Percentiles rank a stretch among this genome's conserved stretches.
Evolutionary conservation across 306 rosid genomes (phyloP).

Genomic region (Senna tora): DNA sequence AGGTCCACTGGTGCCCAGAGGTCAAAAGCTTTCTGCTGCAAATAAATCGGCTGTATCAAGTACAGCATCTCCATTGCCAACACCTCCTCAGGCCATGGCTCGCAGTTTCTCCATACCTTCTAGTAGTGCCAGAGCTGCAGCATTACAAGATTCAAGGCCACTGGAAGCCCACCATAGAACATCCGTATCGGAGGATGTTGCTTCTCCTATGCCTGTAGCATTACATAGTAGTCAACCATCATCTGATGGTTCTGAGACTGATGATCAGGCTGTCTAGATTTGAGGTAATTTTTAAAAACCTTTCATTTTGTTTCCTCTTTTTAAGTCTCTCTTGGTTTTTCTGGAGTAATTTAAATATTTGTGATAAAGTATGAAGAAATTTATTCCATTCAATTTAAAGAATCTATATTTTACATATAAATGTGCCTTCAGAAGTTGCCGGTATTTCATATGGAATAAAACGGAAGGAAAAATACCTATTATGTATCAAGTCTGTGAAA

Average conservation of each 20-base stretch:
- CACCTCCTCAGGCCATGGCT: conserved; percentile 68
- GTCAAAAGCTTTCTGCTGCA: conserved; percentile 56
- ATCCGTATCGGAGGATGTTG: conserved; percentile 45
- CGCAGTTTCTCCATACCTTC: conserved; percentile 95
- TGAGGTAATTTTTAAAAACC: conserved; percentile 65
- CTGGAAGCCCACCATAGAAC: conserved; percentile 52
- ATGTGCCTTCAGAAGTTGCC: conserved; percentile 16
- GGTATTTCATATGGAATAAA: conserved; percentile 34
- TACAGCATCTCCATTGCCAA: conserved; percentile 82
- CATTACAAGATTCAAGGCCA: conserved; percentile 50
- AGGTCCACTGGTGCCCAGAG: conserved; percentile 72
- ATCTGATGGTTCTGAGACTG: conserved; percentile 49
- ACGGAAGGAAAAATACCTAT: conserved; percentile 29
- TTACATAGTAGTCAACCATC: conserved; percentile 54
- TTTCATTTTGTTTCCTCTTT: conserved; percentile 14
- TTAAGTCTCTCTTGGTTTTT: conserved; percentile 1
- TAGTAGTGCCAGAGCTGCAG: conserved; percentile 57
- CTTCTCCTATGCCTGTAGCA: conserved; percentile 67
- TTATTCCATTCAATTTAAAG: conserved; percentile 4
- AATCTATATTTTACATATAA: conserved; percentile 20
- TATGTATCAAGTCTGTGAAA: conserved; percentile 8
- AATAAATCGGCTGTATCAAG: conserved; percentile 49
- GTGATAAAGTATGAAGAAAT: conserved; percentile 11
- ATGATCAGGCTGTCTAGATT: conserved; percentile 40
- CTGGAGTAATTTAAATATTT: conserved; percentile 22